phyloP scores from a whole-genome alignment of 176 grass and related monocot genomes.

The Paspalum vaginatum region DNA sequence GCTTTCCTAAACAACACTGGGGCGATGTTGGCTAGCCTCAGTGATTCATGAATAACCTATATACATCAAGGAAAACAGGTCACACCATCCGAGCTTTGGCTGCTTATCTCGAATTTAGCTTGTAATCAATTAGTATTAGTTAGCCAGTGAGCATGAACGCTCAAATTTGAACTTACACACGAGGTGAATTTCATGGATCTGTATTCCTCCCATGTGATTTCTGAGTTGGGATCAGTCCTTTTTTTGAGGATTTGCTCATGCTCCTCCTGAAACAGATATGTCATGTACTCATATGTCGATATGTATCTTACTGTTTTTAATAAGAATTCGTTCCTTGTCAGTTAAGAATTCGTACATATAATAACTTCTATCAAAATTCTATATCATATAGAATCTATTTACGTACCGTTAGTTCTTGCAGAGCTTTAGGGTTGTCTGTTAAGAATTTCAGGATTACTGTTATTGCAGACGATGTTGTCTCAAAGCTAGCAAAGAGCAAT shows the following conservation, averaged over 20 bases:
- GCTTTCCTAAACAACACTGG: constrained; percentile 57
- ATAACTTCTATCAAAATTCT: background rate
- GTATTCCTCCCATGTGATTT: constrained; percentile 69
- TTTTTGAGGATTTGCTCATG: constrained; percentile 44
- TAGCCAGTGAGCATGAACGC: background rate
- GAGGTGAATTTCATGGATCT: constrained; percentile 68
- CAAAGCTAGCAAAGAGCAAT: constrained; percentile 57
- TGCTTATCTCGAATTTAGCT: no score
- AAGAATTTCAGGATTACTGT: constrained; percentile 51
- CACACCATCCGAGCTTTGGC: no score
- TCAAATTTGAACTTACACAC: constrained; percentile 13
- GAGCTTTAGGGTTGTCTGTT: constrained; percentile 38
- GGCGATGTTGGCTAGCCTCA: constrained; percentile 58
- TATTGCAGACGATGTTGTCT: constrained; percentile 53
- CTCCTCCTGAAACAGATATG: constrained; percentile 50
- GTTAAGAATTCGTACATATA: background rate
- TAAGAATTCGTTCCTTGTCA: background rate
- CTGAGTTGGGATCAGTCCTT: constrained; percentile 34
- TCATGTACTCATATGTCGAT: no score
- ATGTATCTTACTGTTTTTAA: background rate
- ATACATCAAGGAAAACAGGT: no score
- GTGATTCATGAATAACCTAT: constrained; percentile 39
- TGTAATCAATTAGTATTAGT: no score
- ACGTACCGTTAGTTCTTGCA: constrained; percentile 52
- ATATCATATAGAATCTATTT: background rate